Evolutionary conservation across 225 moss, liverwort and hornwort species (phyloP), one percentile per base, ranked within the genome.

Genomic region (Anthoceros angustus): DNA sequence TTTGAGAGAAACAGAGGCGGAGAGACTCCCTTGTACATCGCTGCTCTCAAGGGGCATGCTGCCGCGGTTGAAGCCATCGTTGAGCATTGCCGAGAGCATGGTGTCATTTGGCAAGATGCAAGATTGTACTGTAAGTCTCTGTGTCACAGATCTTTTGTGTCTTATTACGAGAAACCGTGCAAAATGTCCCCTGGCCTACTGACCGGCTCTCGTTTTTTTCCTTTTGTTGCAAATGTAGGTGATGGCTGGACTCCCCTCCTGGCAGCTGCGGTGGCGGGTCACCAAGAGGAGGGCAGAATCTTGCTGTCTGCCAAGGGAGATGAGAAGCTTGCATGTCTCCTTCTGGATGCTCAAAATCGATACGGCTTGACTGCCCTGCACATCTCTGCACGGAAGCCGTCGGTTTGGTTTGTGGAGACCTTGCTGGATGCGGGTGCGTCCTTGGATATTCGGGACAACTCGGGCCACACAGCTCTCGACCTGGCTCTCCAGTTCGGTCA

Each of bases 161-260:
- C 61, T 72, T 62, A 20, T 16, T 65, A 74, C 62, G 70, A 73
- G 73, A 73, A 32, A 66, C 48, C 15, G 43, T 42, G n/a, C n/a
- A n/a, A n/a, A n/a, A n/a, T n/a, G n/a, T n/a, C n/a, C n/a, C n/a
- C 62, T 39, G 16, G 50, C 12, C 32, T 38, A 6, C 20, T 7
- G 32, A 26, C 40, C 14, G 63, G 40, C 9, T 65, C 7, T 65
- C n/a, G 8, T 42, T 10, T 40, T n/a, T 20, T 25, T 38, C 5
- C 4, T 5, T 25, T 39, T n/a, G 38, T 3, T 70, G 42, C 39
- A 63, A 46, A 63, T 73, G 74, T 78, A 92, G 88, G 88, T 79
- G 91, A 92, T 83, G 89, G 92, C 62, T 98, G 89, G 92, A 98
- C 89, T 69, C 89, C 95, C 71, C 82, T 98, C 70, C 86, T 98